Percentiles rank a stretch among this genome's conserved stretches.
phyloP scores from a whole-genome alignment of 2,329 filamentous ascomycete genomes.

The Penicillium sp. region DNA sequence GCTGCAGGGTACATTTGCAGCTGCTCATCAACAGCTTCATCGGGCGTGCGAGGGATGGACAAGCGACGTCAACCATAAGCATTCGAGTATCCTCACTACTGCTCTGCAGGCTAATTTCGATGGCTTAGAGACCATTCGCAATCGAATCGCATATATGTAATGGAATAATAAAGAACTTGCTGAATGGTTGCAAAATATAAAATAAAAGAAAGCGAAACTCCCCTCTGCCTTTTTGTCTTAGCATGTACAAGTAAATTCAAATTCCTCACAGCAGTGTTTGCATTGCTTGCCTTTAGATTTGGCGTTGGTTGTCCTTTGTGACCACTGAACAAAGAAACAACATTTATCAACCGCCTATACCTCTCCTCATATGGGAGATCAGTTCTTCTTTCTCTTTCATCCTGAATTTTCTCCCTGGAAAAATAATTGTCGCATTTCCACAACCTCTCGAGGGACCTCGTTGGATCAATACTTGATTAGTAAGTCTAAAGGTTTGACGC shows the following conservation, averaged over 20 bases:
- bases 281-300: too few relatives aligned
- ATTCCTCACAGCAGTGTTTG: too few relatives aligned
- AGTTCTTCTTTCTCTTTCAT: too few relatives aligned
- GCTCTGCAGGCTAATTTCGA: constrained; percentile 34
- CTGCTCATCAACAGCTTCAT: constrained; percentile 29
- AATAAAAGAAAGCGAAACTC: too few relatives aligned
- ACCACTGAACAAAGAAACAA: neutral
- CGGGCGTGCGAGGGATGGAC: constrained; percentile 28
- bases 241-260: too few relatives aligned
- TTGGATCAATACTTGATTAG: neutral
- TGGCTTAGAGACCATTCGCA: constrained; percentile 22
- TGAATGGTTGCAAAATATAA: too few relatives aligned
- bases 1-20: constrained; percentile 46
- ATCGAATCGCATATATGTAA: neutral
- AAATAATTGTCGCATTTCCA: too few relatives aligned
- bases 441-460: too few relatives aligned
- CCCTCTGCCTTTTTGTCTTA: too few relatives aligned
- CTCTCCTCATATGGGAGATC: too few relatives aligned
- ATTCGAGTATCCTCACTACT: constrained; percentile 26
- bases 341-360: neutral
- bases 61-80: neutral
- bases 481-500: neutral
- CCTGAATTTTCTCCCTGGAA: too few relatives aligned
- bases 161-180: neutral
- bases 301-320: neutral